Evolutionary conservation across 768 basidiomycete species (phyloP), one percentile per base, ranked within the genome.

Genomic region (Panaeolus cyanescens): DNA sequence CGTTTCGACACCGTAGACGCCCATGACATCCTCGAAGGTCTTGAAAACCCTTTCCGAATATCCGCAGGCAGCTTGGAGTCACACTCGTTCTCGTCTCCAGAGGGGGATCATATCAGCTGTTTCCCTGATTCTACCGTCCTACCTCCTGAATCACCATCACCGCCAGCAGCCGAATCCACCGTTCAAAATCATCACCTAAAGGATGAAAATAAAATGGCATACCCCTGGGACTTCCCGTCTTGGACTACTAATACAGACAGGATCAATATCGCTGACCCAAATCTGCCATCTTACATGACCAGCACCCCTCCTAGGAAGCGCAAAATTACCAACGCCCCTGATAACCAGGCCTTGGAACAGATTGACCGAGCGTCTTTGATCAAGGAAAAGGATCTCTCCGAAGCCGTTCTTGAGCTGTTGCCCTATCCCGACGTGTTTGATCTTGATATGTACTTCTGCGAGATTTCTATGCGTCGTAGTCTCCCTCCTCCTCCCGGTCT

Each of bases 401-500:
- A 64, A 4, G 63, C 63, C 9, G 56, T 62, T 31, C 34, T 55
- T 20, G 63, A 67, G 45, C 20, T 61, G 20, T 56, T 65, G 4
- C 68, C 69, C 1, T 72, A 70, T 37, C 60, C 71, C 0, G 71
- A 72, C 15, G 65, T 72, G 19, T 72, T 72, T 42, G 71, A 72
- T 53, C 53, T 71, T 25, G 68, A 72, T 12, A 57, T 67, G 58
- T 70, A 70, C 61, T 65, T 67, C 40, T 50, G 45, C 25, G 45
- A 50, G 45, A 50, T 50, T 1, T 12, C 45, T 50, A 12, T 28
- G 45, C 45, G 45, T 4, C 45, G 25, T 50, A 50, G 45, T 50
- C 45, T 50, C 15, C 45, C 37, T 12, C 37, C 45, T n/a, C 45
- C 45, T 50, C 45, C 25, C 4, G 45, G 45, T 50, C 22, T 50